Percentiles rank a stretch among this genome's conserved stretches.
These are phyloP conservation scores for Linnemannia schmuckeri DNA, from an alignment of 192 early-diverging fungal species.

Conservation along the genomic window DNA sequence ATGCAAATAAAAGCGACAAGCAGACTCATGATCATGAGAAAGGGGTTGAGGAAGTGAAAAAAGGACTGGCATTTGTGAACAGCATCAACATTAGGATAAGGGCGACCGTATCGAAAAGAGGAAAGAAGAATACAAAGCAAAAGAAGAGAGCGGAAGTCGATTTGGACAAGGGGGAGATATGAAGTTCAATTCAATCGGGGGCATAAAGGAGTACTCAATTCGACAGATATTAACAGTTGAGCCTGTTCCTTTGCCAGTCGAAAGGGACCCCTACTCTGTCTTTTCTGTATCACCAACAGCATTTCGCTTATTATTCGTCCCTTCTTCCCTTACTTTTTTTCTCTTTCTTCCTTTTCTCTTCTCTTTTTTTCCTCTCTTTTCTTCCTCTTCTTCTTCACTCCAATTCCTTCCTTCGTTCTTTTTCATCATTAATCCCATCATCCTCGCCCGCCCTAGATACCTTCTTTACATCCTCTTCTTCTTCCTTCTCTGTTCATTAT, in stretches of 20 bases:
- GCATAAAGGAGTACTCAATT: background rate
- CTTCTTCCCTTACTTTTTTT: background rate
- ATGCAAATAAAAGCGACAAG: too few relatives aligned
- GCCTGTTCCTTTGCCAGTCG: background rate
- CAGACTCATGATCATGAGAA: too few relatives aligned
- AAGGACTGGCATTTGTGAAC: too few relatives aligned
- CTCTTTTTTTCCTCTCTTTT: background rate
- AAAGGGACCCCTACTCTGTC: background rate
- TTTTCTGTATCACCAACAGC: background rate
- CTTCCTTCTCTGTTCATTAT: background rate
- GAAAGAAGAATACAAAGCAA: background rate
- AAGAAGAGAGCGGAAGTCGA: slow-evolving; percentile 1
- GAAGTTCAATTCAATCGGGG: background rate
- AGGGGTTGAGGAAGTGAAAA: too few relatives aligned
- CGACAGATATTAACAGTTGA: too few relatives aligned
- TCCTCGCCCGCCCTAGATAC: background rate
- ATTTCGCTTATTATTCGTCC: background rate
- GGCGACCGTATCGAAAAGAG: background rate
- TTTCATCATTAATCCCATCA: slow-evolving; percentile 1
- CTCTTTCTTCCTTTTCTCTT: background rate
- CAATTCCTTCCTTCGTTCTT: background rate
- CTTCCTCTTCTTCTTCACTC: background rate
- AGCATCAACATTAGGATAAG: too few relatives aligned
- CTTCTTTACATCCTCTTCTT: background rate
- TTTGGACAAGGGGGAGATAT: too few relatives aligned